Conservation (phyloP, 345 rosid species). For the Citrus unshiu region DNA sequence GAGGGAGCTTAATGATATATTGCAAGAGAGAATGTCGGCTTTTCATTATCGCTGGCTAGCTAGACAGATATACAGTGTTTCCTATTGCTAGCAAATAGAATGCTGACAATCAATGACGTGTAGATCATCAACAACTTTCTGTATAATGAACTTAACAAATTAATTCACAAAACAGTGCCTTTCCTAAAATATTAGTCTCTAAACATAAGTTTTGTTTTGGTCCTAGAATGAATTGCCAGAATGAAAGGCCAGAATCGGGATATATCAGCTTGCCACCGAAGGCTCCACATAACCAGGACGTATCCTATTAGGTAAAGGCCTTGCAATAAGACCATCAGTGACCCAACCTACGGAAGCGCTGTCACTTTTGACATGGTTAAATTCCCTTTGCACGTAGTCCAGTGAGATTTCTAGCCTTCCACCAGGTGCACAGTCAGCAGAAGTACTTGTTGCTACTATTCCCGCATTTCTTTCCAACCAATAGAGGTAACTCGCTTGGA, state of each 20-base stretch:
- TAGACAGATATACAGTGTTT: too few species aligned
- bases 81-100: too few species aligned
- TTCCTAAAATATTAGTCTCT: too few species aligned
- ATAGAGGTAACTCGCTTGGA: conserved; percentile 87
- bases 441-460: conserved; percentile 48
- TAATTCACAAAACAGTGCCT: background rate
- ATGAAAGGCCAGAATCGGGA: background rate
- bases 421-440: conserved; percentile 62
- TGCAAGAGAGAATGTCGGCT: too few species aligned
- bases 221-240: background rate
- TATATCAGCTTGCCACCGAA: conserved; percentile 11
- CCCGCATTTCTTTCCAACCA: conserved; percentile 98
- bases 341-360: conserved; percentile 76
- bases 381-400: conserved; percentile 82
- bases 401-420: conserved; percentile 79
- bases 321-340: conserved; percentile 80
- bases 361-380: conserved; percentile 70
- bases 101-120: too few species aligned
- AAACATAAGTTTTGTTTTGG: background rate
- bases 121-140: too few species aligned
- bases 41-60: too few species aligned
- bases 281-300: conserved; percentile 26
- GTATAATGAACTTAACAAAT: too few species aligned
- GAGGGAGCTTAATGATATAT: too few species aligned
- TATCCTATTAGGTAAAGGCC: conserved; percentile 75